These are phyloP conservation scores for Bromus sterilis DNA, from an alignment of 176 grass and related monocot genomes.

Conservation along the genomic window DNA sequence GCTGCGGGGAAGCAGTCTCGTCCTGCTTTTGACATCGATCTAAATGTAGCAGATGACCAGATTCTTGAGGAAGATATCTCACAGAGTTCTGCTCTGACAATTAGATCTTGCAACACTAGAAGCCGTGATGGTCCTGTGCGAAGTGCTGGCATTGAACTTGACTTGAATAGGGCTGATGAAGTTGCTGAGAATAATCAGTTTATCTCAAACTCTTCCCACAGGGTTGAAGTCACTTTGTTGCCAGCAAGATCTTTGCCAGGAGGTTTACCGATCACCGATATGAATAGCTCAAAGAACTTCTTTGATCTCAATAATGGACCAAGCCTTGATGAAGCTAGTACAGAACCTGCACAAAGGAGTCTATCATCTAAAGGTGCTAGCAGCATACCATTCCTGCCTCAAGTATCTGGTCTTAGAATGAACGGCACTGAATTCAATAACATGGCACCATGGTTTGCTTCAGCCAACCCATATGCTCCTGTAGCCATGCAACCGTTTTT, in stretches of 20 bases:
- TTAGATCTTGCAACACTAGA: conserved; percentile 36
- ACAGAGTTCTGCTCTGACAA: conserved; percentile 46
- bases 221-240: conserved; percentile 42
- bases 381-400: conserved; percentile 55
- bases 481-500: conserved; percentile 61
- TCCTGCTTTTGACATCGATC: conserved; percentile 58
- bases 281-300: conserved; percentile 45
- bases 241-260: conserved; percentile 30
- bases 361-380: conserved; percentile 34
- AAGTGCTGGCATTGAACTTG: conserved; percentile 50
- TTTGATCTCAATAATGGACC: conserved; percentile 84
- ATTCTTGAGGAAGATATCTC: conserved; percentile 52
- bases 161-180: conserved; percentile 71
- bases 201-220: conserved; percentile 25
- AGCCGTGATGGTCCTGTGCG: conserved; percentile 35
- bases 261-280: conserved; percentile 34
- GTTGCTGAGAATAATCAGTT: conserved; percentile 43
- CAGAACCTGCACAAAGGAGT: conserved; percentile 41
- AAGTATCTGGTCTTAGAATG: conserved; percentile 45
- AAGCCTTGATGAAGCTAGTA: conserved; percentile 41
- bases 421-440: conserved; percentile 54
- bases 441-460: conserved; percentile 55
- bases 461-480: conserved; percentile 46
- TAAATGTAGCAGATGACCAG: conserved; percentile 75
- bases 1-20: conserved; percentile 39